A percentile compares a stretch with the other conserved stretches of the same genome.
Evolutionary conservation across 352 stramenopile species (phyloP).

Genomic region (Thalassiosira mediterranea): DNA sequence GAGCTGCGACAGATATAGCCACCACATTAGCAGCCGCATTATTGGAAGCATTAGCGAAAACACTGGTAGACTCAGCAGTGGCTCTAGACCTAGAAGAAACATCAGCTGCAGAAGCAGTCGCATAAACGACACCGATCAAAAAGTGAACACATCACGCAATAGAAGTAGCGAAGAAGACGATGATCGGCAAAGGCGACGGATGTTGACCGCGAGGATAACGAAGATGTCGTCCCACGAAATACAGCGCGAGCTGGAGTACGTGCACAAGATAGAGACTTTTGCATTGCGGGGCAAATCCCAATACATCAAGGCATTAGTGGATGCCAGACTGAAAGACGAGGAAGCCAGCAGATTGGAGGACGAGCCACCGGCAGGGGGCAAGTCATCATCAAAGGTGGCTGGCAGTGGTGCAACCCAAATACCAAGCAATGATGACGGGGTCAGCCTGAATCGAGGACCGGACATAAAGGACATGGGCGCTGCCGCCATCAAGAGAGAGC

Average conservation of each 20-base stretch:
- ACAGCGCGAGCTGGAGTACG: constrained; percentile 33
- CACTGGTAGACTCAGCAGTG: too few species aligned
- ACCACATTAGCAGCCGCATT: too few species aligned
- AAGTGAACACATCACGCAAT: too few species aligned
- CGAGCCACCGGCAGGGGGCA: too few species aligned
- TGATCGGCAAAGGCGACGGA: too few species aligned
- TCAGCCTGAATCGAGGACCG: constrained; percentile 11
- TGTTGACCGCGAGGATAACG: constrained; percentile 18
- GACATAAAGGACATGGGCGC: constrained; percentile 31
- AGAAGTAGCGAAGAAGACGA: too few species aligned
- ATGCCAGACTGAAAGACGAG: constrained; percentile 30
- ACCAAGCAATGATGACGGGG: constrained; percentile 3
- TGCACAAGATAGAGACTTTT: constrained; percentile 27
- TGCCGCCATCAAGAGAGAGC: constrained; percentile 36
- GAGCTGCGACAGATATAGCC: too few species aligned
- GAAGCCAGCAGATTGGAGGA: too few species aligned
- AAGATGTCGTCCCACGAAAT: constrained; percentile 38
- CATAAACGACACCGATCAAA: too few species aligned
- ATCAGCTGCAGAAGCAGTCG: too few species aligned
- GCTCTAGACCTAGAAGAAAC: too few species aligned
- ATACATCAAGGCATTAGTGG: constrained; percentile 26
- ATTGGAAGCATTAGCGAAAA: too few species aligned
- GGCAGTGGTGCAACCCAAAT: background rate
- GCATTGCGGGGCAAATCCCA: constrained; percentile 25
- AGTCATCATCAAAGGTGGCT: background rate